These are phyloP conservation scores for Mycena sp. DNA, from an alignment of 1,284 basidiomycete genomes.

Conservation along the genomic window DNA sequence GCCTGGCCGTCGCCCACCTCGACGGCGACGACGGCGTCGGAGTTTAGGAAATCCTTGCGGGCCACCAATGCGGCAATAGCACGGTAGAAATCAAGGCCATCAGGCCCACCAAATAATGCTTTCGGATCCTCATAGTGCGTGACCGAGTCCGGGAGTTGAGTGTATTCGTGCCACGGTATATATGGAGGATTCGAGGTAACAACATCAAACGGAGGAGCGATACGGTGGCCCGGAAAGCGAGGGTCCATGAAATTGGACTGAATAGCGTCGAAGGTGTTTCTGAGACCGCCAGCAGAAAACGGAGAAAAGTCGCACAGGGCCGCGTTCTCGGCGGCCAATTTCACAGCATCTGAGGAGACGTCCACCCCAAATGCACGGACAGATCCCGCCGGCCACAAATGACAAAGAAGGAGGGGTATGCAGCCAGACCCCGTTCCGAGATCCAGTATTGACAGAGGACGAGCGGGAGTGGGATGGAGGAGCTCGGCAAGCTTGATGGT, in stretches of 20 bases:
- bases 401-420: conserved; percentile 84
- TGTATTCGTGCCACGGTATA: conserved; percentile 76
- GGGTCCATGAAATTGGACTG: conserved; percentile 57
- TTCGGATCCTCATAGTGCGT: conserved; percentile 80
- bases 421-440: conserved; percentile 92
- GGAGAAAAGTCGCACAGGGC: conserved; percentile 50
- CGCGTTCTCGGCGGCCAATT: conserved; percentile 79
- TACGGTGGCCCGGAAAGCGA: conserved; percentile 44
- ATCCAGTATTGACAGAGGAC: conserved; percentile 74
- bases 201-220: conserved; percentile 69
- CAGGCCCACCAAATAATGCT: conserved; percentile 82
- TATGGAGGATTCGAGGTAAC: conserved; percentile 96
- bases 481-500: conserved; percentile 62
- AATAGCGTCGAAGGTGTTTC: conserved; percentile 57
- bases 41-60: conserved; percentile 53
- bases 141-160: conserved; percentile 72
- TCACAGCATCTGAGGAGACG: conserved; percentile 72
- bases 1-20: conserved; percentile 87
- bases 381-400: conserved; percentile 62
- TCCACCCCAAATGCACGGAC: conserved; percentile 76
- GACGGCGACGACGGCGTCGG: conserved; percentile 70
- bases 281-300: conserved; percentile 43
- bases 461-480: conserved; percentile 48
- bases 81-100: conserved; percentile 83
- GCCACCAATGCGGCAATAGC: conserved; percentile 71